Conservation (phyloP, 306 rosid genomes). For the Fragaria iinumae region DNA sequence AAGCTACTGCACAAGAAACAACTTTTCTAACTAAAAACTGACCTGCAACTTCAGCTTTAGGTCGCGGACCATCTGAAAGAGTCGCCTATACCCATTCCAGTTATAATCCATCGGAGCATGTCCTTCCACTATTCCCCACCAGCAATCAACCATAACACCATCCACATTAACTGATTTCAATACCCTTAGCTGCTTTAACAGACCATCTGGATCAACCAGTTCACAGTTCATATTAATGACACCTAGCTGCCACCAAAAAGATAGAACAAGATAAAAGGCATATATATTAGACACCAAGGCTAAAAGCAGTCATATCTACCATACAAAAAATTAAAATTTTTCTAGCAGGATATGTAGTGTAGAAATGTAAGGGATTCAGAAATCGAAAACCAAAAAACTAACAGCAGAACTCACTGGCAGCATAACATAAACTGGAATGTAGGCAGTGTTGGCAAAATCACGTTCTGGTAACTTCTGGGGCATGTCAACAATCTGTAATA, state of each 20-base stretch:
- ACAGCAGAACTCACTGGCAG: conserved; percentile 62
- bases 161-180: conserved; percentile 81
- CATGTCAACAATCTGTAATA: conserved; percentile 57
- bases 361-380: conserved; percentile 14
- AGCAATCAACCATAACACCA: conserved; percentile 91
- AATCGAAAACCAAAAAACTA: conserved; percentile 22
- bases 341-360: not conserved
- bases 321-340: not conserved
- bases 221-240: conserved; percentile 90
- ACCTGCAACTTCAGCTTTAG: conserved; percentile 91
- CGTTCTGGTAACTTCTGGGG: conserved; percentile 59
- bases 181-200: conserved; percentile 78
- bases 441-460: conserved; percentile 71
- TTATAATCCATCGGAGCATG: conserved; percentile 93
- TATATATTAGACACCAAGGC: not conserved
- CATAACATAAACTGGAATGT: conserved; percentile 91
- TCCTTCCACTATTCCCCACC: conserved; percentile 99
- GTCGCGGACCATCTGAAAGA: conserved; percentile 86
- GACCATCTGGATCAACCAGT: conserved; percentile 85
- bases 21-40: conserved; percentile 13
- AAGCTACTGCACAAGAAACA: not conserved
- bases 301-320: not conserved
- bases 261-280: conserved; percentile 18
- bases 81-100: conserved; percentile 94
- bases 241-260: conserved; percentile 67